Conservation (phyloP, 352 stramenopile species). For the Pythium graminicola region DNA sequence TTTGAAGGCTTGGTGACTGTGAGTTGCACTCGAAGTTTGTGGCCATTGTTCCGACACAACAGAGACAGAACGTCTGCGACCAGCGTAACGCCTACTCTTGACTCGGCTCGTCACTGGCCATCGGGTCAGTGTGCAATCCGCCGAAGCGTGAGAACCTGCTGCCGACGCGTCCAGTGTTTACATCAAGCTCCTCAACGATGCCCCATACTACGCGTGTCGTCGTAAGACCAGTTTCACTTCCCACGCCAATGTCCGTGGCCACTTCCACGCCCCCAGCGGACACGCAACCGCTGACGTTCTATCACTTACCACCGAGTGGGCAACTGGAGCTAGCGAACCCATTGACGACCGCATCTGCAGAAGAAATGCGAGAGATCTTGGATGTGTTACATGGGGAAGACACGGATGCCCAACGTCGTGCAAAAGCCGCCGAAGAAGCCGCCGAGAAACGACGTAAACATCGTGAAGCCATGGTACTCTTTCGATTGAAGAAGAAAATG, state of each 20-base stretch:
- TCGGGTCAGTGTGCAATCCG: conserved; percentile 13
- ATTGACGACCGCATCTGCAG: neutral
- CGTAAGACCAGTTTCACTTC: conserved; percentile 2
- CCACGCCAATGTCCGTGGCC: neutral
- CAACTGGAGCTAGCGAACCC: neutral
- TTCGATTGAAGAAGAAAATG: conserved; percentile 19
- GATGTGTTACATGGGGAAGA: conserved; percentile 8
- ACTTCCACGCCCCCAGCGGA: neutral
- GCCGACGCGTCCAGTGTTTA: neutral
- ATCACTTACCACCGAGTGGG: neutral
- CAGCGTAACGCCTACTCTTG: neutral
- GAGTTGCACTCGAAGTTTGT: neutral
- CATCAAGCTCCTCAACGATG: neutral
- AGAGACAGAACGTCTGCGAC: conserved; percentile 5
- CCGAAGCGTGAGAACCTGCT: conserved; percentile 7
- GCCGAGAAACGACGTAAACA: conserved; percentile 24
- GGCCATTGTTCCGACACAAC: neutral
- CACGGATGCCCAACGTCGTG: neutral
- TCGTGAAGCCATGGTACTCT: conserved; percentile 25
- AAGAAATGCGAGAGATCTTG: conserved; percentile 20
- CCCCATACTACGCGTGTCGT: neutral
- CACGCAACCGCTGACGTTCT: conserved; percentile 12
- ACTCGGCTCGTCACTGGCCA: neutral
- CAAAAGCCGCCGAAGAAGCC: conserved; percentile 2
- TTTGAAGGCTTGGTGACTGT: too few species aligned